Evolutionary conservation across 2,329 filamentous ascomycete species (phyloP).

Genomic region (Hortaea werneckii): DNA sequence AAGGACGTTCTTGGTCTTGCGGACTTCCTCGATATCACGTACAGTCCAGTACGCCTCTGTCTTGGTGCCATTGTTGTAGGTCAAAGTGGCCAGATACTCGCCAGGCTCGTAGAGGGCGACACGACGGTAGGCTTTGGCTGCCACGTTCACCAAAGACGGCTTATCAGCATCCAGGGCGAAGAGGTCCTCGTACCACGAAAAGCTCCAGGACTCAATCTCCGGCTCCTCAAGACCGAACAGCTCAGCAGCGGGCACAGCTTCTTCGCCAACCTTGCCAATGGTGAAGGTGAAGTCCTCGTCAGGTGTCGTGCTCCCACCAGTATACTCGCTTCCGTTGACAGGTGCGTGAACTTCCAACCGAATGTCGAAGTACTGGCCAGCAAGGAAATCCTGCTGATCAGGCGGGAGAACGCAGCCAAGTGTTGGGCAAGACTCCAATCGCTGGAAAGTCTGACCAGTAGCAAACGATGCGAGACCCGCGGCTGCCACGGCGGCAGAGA

Average conservation of each 20-base stretch:
- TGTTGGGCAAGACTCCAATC: conserved; percentile 45
- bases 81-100: conserved; percentile 65
- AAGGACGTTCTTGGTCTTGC: conserved; percentile 71
- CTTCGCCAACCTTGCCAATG: conserved; percentile 53
- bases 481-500: too few species aligned
- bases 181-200: conserved; percentile 70
- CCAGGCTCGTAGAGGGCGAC: conserved; percentile 70
- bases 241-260: conserved; percentile 46
- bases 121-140: conserved; percentile 66
- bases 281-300: conserved; percentile 68
- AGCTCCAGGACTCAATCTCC: conserved; percentile 68
- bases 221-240: conserved; percentile 65
- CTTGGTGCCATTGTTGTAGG: conserved; percentile 54
- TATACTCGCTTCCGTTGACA: conserved; percentile 68
- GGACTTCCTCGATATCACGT: conserved; percentile 55
- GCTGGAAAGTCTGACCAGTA: conserved; percentile 44
- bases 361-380: conserved; percentile 76
- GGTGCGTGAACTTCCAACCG: conserved; percentile 58
- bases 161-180: conserved; percentile 63
- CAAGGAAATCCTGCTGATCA: conserved; percentile 66
- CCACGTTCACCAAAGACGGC: conserved; percentile 67
- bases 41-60: conserved; percentile 71
- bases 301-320: conserved; percentile 42
- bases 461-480: background rate
- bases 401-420: conserved; percentile 48